A percentile compares a stretch with the other conserved stretches of the same genome.
Evolutionary conservation across 2,329 filamentous ascomycete species (phyloP).

Genomic region (Exophiala xenobiotica): DNA sequence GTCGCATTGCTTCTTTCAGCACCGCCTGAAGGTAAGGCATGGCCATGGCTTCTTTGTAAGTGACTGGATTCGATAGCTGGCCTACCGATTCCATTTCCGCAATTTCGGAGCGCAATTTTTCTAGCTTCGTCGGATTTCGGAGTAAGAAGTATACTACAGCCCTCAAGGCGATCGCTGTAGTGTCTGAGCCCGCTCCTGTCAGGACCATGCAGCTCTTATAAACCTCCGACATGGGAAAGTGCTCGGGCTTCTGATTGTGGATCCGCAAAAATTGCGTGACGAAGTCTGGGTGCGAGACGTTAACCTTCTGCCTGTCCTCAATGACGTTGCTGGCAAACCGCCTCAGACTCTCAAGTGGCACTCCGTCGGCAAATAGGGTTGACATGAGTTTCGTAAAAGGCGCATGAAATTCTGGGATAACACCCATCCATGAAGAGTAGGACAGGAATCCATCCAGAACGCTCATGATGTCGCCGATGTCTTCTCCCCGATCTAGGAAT

Average conservation of each 20-base stretch:
- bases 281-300: neutral
- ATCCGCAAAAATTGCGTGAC: neutral
- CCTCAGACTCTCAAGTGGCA: neutral
- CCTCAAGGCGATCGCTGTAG: conserved; percentile 34
- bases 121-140: neutral
- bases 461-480: conserved; percentile 37
- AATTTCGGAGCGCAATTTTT: neutral
- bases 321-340: neutral
- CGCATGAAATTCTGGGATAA: conserved; percentile 37
- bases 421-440: conserved; percentile 54
- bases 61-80: neutral
- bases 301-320: neutral
- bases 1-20: conserved; percentile 51
- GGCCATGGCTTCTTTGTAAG: conserved; percentile 3
- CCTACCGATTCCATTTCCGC: neutral
- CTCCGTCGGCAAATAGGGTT: neutral
- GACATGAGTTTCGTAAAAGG: conserved; percentile 34
- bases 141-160: conserved; percentile 30
- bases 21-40: conserved; percentile 50
- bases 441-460: conserved; percentile 46
- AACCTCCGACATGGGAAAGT: conserved; percentile 1
- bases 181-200: conserved; percentile 41
- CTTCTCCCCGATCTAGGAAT: conserved; percentile 32
- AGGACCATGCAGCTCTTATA: conserved; percentile 9
- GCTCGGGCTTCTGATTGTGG: neutral